Percentiles rank a stretch among this genome's conserved stretches.
These are phyloP conservation scores for Malassezia sp. DNA, from an alignment of 1,284 basidiomycete species.

Conservation along the genomic window DNA sequence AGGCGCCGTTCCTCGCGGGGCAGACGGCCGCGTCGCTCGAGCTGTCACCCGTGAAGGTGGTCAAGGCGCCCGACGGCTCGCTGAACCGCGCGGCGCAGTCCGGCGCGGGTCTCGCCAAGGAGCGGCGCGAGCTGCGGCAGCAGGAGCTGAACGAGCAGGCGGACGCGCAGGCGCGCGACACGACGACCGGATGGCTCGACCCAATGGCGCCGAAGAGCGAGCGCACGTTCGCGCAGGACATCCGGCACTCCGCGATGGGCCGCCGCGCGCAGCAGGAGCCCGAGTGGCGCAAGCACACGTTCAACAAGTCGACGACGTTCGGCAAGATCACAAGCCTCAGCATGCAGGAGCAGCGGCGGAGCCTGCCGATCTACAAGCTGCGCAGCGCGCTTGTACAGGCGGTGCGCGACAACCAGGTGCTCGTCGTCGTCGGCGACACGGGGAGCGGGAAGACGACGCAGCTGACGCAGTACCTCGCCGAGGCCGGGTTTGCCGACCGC, in stretches of 20 bases:
- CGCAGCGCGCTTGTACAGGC: conserved; percentile 83
- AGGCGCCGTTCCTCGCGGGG: conserved; percentile 88
- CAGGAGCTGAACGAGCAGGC: conserved; percentile 88
- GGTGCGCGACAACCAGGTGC: conserved; percentile 85
- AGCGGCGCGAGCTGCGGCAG: conserved; percentile 81
- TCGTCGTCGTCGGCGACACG: conserved; percentile 85
- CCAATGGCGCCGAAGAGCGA: conserved; percentile 86
- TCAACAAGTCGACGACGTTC: conserved; percentile 94
- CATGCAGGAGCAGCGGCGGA: conserved; percentile 85
- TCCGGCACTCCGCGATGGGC: conserved; percentile 68
- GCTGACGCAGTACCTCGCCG: conserved; percentile 85
- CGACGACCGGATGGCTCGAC: conserved; percentile 90
- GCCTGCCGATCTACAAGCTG: conserved; percentile 88
- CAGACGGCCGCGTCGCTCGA: conserved; percentile 91
- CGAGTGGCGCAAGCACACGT: conserved; percentile 81
- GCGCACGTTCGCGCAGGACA: conserved; percentile 82
- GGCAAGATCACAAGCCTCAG: conserved; percentile 80
- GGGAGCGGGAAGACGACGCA: conserved; percentile 81
- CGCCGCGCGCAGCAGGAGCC: conserved; percentile 72
- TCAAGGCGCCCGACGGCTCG: conserved; percentile 56
- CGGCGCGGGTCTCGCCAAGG: conserved; percentile 84
- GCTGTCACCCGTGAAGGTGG: conserved; percentile 83
- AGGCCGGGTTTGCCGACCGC: conserved; percentile 71
- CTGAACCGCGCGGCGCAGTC: conserved; percentile 88
- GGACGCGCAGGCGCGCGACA: conserved; percentile 83